These are phyloP conservation scores for Leucocoprinus gongylophorus DNA, from an alignment of 1,284 basidiomycete species.

Conservation along the genomic window DNA sequence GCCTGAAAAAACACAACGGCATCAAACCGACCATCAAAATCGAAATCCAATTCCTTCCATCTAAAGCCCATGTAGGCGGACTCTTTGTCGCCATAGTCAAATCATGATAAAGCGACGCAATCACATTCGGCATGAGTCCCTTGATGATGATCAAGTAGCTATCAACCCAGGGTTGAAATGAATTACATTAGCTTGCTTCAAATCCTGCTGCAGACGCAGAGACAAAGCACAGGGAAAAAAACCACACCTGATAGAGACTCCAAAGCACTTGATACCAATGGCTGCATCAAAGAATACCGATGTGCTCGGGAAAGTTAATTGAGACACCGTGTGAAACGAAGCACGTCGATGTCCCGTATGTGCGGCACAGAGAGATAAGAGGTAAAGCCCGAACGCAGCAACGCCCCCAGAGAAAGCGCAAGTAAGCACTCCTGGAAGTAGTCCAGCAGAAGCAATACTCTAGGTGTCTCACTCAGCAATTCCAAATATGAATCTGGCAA, in stretches of 20 bases:
- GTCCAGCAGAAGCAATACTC: conserved; percentile 80
- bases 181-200: conserved; percentile 3
- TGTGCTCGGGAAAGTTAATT: conserved; percentile 79
- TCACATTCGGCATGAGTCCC: conserved; percentile 91
- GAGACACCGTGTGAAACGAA: conserved; percentile 83
- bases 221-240: conserved; percentile 1
- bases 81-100: conserved; percentile 56
- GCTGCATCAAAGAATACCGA: conserved; percentile 88
- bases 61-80: conserved; percentile 69
- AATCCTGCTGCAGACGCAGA: conserved; percentile 7
- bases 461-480: conserved; percentile 28
- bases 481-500: conserved; percentile 2
- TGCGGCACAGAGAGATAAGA: conserved; percentile 84
- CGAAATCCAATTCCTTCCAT: conserved; percentile 79
- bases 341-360: conserved; percentile 68
- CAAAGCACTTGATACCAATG: conserved; percentile 95
- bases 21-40: conserved; percentile 78
- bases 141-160: conserved; percentile 95
- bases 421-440: conserved; percentile 83
- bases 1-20: conserved; percentile 83
- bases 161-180: conserved; percentile 7
- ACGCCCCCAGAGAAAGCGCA: conserved; percentile 82
- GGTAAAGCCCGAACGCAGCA: conserved; percentile 83
- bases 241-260: conserved; percentile 84
- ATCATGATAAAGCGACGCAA: conserved; percentile 75